phyloP scores from a whole-genome alignment of 2,329 filamentous ascomycete genomes.

The Diplocarpon rosae region DNA sequence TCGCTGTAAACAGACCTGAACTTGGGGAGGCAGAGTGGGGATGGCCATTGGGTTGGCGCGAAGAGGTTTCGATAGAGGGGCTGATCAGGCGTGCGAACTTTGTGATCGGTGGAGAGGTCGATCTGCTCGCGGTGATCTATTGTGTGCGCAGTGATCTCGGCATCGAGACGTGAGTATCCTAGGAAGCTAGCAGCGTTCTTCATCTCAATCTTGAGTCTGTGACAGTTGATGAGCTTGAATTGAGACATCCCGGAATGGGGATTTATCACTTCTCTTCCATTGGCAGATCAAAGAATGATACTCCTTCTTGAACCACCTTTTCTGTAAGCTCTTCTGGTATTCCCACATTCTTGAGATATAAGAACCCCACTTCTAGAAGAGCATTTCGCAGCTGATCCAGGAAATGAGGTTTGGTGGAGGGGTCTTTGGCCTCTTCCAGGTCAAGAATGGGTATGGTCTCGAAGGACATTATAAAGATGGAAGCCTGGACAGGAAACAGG shows the following conservation, averaged over 20 bases:
- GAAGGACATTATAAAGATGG: slow-evolving; percentile 37
- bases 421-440: slow-evolving; percentile 52
- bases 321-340: slow-evolving; percentile 55
- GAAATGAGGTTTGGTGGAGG: slow-evolving; percentile 60
- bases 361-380: slow-evolving; percentile 75
- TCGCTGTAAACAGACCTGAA: slow-evolving; percentile 61
- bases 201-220: slow-evolving; percentile 57
- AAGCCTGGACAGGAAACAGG: neutral
- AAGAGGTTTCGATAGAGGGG: slow-evolving; percentile 67
- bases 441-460: slow-evolving; percentile 68
- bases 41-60: slow-evolving; percentile 74
- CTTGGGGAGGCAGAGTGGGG: slow-evolving; percentile 45
- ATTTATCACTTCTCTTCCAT: slow-evolving; percentile 56
- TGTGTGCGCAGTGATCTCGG: slow-evolving; percentile 61
- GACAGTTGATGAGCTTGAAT: neutral
- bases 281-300: slow-evolving; percentile 67
- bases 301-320: slow-evolving; percentile 56
- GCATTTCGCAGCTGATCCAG: slow-evolving; percentile 61
- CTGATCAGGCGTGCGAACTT: slow-evolving; percentile 46
- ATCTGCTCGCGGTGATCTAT: slow-evolving; percentile 79
- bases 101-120: slow-evolving; percentile 72
- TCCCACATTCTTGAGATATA: slow-evolving; percentile 74
- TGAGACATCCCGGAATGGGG: neutral
- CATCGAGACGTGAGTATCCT: slow-evolving; percentile 54
- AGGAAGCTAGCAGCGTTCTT: slow-evolving; percentile 63